phyloP scores from a whole-genome alignment of 2,329 filamentous ascomycete genomes.

The Coniochaeta prunicola region DNA sequence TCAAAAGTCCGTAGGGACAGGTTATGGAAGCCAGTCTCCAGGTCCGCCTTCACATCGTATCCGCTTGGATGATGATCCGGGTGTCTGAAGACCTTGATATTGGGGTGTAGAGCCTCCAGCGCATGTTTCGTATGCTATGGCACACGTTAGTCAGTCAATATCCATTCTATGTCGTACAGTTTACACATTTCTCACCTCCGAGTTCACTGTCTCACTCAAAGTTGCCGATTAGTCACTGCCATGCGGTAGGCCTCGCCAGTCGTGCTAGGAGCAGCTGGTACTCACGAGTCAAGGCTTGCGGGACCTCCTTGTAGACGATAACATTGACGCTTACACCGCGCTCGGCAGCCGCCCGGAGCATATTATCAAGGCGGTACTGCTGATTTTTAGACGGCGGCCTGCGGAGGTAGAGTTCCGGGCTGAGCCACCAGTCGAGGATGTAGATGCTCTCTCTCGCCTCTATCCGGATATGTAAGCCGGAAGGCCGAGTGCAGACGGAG shows the following conservation, averaged over 20 bases:
- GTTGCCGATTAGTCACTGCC: slow-evolving; percentile 8
- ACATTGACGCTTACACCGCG: slow-evolving; percentile 78
- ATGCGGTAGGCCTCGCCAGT: background rate
- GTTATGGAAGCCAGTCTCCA: slow-evolving; percentile 53
- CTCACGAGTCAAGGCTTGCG: slow-evolving; percentile 72
- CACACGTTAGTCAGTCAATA: slow-evolving; percentile 36
- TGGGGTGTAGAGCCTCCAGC: slow-evolving; percentile 69
- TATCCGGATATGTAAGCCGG: slow-evolving; percentile 14
- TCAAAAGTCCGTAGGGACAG: slow-evolving; percentile 41
- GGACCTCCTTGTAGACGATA: slow-evolving; percentile 89
- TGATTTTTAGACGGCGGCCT: slow-evolving; percentile 76
- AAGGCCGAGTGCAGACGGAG: background rate
- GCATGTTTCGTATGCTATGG: slow-evolving; percentile 67
- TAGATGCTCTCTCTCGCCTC: slow-evolving; percentile 70
- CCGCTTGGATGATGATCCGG: slow-evolving; percentile 79
- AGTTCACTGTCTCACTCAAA: slow-evolving; percentile 16
- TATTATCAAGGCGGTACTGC: slow-evolving; percentile 73
- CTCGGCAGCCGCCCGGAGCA: slow-evolving; percentile 75
- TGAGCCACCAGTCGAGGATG: slow-evolving; percentile 89
- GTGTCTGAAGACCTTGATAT: slow-evolving; percentile 84
- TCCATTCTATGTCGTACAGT: background rate
- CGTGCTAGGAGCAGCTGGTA: slow-evolving; percentile 29
- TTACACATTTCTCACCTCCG: slow-evolving; percentile 11
- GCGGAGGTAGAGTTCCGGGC: slow-evolving; percentile 79
- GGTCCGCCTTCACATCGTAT: slow-evolving; percentile 58